phyloP scores from a whole-genome alignment of 208 protist genomes.

The Crithidia fasciculata region DNA sequence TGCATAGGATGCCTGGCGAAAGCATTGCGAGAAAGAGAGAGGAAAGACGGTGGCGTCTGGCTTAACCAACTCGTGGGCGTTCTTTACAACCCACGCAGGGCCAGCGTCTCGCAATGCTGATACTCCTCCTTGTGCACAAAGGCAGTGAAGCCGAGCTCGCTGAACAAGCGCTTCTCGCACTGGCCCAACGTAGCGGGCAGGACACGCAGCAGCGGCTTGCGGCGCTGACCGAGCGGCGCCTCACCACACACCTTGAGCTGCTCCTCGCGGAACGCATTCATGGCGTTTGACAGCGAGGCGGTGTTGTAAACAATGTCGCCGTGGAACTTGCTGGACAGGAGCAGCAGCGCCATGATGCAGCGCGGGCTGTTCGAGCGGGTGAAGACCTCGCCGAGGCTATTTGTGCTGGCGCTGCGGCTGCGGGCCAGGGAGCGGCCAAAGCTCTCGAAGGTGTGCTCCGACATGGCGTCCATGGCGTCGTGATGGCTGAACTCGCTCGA shows the following conservation, averaged over 20 bases:
- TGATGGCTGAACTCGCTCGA: constrained; percentile 27
- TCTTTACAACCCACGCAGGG: constrained; percentile 8
- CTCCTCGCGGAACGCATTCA: constrained; percentile 30
- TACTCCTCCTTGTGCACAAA: constrained; percentile 43
- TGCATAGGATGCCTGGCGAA: not conserved
- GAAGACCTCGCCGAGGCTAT: constrained; percentile 30
- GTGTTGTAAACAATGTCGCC: constrained; percentile 51
- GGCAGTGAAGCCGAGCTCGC: constrained; percentile 35
- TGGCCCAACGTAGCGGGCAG: constrained; percentile 30
- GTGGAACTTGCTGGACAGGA: constrained; percentile 50
- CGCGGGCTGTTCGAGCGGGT: constrained; percentile 36
- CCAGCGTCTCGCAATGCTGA: constrained; percentile 25
- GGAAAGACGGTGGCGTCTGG: too few relatives aligned
- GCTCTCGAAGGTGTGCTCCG: not conserved
- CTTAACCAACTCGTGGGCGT: not conserved
- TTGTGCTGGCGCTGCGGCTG: constrained; percentile 19
- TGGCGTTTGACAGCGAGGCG: constrained; percentile 33
- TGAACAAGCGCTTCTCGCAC: constrained; percentile 48
- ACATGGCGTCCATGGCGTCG: constrained; percentile 4
- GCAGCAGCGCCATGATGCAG: constrained; percentile 40
- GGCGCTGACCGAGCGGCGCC: not conserved
- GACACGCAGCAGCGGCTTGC: constrained; percentile 23
- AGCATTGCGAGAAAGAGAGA: not conserved
- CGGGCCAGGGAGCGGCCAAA: constrained; percentile 8
- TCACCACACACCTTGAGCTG: constrained; percentile 2